Conservation (phyloP, 192 early-diverging fungal genomes). For the Funneliformis geosporum region DNA sequence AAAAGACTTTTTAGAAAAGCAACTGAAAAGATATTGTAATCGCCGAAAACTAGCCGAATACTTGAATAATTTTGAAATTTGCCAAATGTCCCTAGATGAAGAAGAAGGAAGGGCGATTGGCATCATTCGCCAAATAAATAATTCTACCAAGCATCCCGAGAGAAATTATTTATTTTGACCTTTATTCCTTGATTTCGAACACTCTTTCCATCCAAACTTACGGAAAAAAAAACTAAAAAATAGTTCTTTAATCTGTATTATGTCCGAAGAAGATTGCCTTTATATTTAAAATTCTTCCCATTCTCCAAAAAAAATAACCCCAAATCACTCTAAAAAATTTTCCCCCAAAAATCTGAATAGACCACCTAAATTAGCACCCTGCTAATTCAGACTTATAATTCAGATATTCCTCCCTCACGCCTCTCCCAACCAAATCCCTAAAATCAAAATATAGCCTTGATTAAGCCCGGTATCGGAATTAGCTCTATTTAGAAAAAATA, state of each 20-base stretch:
- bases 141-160: not conserved
- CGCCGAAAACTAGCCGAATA: not conserved
- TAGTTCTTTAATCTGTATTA: conserved; percentile 4
- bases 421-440: too few species aligned
- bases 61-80: not conserved
- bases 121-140: not conserved
- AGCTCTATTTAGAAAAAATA: too few species aligned
- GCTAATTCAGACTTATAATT: too few species aligned
- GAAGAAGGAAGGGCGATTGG: not conserved
- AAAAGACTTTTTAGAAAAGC: not conserved
- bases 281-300: too few species aligned
- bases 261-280: not conserved
- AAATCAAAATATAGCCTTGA: too few species aligned
- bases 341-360: too few species aligned
- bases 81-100: conserved; percentile 4
- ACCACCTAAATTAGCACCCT: too few species aligned
- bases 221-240: not conserved
- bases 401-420: too few species aligned
- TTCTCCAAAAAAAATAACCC: too few species aligned
- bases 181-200: conserved; percentile 6
- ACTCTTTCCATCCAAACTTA: not conserved
- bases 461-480: too few species aligned
- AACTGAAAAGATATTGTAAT: not conserved
- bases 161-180: conserved; percentile 16
- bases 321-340: too few species aligned